Conservation (phyloP, 225 moss, liverwort and hornwort species). For the Straminergon stramineum region DNA sequence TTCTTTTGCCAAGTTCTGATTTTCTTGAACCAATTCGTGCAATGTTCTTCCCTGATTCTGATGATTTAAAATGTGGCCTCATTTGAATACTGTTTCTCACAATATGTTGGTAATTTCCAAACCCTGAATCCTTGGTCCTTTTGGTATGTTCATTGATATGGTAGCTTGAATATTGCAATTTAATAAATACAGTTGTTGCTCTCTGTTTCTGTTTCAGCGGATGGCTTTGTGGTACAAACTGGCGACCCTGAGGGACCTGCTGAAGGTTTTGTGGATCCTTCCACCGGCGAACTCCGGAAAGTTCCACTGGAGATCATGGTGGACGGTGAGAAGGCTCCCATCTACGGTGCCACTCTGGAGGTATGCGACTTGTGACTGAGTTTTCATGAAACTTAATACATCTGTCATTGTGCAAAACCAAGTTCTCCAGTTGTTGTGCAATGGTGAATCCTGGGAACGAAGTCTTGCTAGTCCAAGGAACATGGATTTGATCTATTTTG, state of each 20-base stretch:
- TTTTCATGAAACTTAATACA: not conserved
- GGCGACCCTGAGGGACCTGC: slow-evolving; percentile 91
- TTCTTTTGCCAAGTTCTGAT: not conserved
- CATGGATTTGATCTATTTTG: too few relatives aligned
- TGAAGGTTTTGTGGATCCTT: slow-evolving; percentile 92
- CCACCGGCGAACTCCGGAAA: slow-evolving; percentile 69
- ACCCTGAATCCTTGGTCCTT: not conserved
- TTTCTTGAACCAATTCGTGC: not conserved
- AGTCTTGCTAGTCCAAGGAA: not conserved
- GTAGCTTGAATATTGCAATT: not conserved
- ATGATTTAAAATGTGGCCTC: not conserved
- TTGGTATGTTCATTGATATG: not conserved
- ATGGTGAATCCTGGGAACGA: not conserved
- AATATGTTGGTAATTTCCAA: not conserved
- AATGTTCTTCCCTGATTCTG: not conserved
- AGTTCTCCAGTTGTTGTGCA: not conserved
- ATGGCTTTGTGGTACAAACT: slow-evolving; percentile 98
- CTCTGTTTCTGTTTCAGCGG: slow-evolving; percentile 44
- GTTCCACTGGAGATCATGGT: slow-evolving; percentile 96
- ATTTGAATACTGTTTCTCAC: not conserved
- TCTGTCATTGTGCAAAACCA: not conserved
- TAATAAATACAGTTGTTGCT: not conserved
- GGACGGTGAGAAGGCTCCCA: slow-evolving; percentile 69
- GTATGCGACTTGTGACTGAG: slow-evolving; percentile 5
- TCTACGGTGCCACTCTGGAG: slow-evolving; percentile 87